phyloP scores from a whole-genome alignment of 164 flowering plant species.

The Aristolochia fimbriata region DNA sequence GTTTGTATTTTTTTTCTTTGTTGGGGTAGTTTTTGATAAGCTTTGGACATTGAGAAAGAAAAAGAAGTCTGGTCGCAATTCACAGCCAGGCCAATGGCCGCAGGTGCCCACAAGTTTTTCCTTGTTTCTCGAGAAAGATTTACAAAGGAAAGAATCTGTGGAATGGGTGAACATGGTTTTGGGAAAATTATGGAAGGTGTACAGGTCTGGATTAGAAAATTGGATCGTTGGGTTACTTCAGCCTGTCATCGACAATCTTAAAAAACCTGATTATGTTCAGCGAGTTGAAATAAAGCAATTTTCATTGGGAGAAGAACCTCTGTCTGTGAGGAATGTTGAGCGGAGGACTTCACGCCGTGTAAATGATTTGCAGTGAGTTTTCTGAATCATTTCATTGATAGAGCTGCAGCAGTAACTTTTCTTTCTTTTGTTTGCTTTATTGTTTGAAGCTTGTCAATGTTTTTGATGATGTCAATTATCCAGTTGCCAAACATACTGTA shows the following conservation, averaged over 20 bases:
- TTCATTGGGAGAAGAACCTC: constrained; percentile 85
- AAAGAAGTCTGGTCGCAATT: constrained; percentile 17
- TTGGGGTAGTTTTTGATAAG: constrained; percentile 83
- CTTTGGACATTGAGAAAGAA: constrained; percentile 75
- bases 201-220: constrained; percentile 74
- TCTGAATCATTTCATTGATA: not conserved
- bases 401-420: no score
- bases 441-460: no score
- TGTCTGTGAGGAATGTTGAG: constrained; percentile 86
- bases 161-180: constrained; percentile 99
- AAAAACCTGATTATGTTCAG: constrained; percentile 87
- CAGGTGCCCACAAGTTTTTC: constrained; percentile 80
- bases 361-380: constrained; percentile 90
- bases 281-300: constrained; percentile 96
- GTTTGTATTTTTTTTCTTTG: constrained; percentile 84
- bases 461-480: no score
- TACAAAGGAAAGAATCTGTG: constrained; percentile 92
- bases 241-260: constrained; percentile 80
- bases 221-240: constrained; percentile 90
- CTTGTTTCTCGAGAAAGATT: constrained; percentile 68
- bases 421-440: no score
- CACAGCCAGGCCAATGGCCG: constrained; percentile 48
- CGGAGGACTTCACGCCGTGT: constrained; percentile 85
- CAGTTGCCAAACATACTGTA: no score
- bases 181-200: constrained; percentile 96